phyloP scores from a whole-genome alignment of 2,329 filamentous ascomycete species.

The Huntiella omanensis region DNA sequence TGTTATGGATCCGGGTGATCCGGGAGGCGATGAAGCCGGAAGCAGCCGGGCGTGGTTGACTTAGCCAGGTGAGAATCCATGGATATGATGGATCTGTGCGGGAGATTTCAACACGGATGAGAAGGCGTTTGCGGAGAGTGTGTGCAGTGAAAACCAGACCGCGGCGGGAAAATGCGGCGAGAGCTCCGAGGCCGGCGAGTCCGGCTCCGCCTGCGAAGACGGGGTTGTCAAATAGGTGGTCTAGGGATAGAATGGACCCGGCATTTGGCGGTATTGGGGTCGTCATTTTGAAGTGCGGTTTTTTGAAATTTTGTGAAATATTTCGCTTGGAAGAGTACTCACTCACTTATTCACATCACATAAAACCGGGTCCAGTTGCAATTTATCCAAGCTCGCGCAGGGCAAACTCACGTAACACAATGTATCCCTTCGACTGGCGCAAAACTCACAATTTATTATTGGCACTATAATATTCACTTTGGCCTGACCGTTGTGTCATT shows the following conservation, averaged over 20 bases:
- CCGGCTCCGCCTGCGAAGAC: conserved; percentile 62
- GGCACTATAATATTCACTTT: no score
- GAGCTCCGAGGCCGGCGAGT: conserved; percentile 72
- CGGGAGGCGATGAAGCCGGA: conserved; percentile 39
- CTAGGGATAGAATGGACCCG: conserved; percentile 13
- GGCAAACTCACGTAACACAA: no score
- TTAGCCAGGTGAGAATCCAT: conserved; percentile 91
- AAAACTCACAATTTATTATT: no score
- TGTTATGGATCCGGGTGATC: conserved; percentile 40
- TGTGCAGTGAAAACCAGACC: conserved; percentile 53
- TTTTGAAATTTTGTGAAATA: not conserved
- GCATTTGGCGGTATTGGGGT: not conserved
- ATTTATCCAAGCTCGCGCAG: no score
- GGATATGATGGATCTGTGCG: conserved; percentile 83
- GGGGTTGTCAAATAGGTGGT: conserved; percentile 38
- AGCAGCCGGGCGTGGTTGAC: conserved; percentile 48
- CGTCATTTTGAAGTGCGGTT: not conserved
- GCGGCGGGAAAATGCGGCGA: conserved; percentile 61
- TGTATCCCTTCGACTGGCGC: no score
- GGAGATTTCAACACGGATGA: conserved; percentile 91
- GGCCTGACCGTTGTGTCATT: no score
- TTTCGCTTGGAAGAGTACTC: no score
- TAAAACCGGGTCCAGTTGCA: no score
- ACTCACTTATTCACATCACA: no score
- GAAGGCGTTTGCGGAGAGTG: conserved; percentile 62